Conservation (phyloP, 2,329 filamentous ascomycete species). For the Xylaria sp. region DNA sequence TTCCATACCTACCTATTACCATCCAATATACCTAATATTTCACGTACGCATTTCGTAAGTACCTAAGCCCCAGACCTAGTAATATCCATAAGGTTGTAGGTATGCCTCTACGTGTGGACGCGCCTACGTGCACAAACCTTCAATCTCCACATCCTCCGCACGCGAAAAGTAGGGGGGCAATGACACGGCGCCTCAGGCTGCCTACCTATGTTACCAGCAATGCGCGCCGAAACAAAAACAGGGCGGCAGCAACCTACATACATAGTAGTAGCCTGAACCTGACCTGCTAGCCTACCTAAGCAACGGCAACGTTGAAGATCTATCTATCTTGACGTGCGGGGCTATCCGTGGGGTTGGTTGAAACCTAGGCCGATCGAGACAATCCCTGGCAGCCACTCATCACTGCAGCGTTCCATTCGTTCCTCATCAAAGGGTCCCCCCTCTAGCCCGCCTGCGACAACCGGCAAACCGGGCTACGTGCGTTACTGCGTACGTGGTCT, state of each 20-base stretch:
- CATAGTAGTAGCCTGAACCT: too few relatives aligned
- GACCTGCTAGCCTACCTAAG: conserved; percentile 10
- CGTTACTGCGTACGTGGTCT: neutral
- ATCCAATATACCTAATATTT: too few relatives aligned
- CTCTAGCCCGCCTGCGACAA: neutral
- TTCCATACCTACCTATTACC: too few relatives aligned
- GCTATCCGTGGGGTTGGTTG: conserved; percentile 31
- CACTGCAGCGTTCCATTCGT: neutral
- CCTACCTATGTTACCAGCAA: neutral
- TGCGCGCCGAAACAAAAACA: neutral
- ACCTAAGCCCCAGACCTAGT: too few relatives aligned
- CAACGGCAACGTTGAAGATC: conserved; percentile 29
- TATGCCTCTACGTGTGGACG: too few relatives aligned
- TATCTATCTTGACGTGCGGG: conserved; percentile 26
- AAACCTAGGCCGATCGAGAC: conserved; percentile 18
- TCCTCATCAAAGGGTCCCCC: neutral
- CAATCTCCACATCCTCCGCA: neutral
- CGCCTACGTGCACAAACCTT: neutral
- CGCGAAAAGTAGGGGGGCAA: neutral
- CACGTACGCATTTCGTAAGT: too few relatives aligned
- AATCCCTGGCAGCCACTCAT: neutral
- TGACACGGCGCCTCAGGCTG: neutral
- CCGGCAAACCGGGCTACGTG: neutral
- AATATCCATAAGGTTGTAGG: too few relatives aligned
- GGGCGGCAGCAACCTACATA: neutral